Base-by-base conservation (phyloP, 2,329 filamentous ascomycete genomes). In the Neofusicoccum ribis region DNA sequence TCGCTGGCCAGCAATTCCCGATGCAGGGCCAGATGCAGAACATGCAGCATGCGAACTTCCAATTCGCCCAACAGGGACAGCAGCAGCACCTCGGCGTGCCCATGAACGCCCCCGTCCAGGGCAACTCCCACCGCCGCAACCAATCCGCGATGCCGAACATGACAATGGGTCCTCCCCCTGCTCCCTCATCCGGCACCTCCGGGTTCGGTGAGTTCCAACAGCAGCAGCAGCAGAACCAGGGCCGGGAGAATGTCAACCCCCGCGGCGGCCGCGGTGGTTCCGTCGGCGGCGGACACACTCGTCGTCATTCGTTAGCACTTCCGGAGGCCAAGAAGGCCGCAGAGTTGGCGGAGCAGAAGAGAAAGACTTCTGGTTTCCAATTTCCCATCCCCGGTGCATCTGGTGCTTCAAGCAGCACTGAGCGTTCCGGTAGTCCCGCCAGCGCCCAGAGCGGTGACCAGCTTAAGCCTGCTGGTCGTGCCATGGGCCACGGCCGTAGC, bases 251-350 rank as follows among this genome's bases (percentile, higher is more conserved):
- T 75, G 81, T 84, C 70, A 83, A 85, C 73, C 81, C 87, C 73
- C 88, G 91, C 70, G 51, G 62, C 12, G 90, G 92, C 72, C 89
- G 93, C 73, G 90, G 91, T 69, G 89, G 89, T 68, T 84, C 85
- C 63, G 84, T 87, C 67, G 89, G 85, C 67, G 72, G 74, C 72
- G 94, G 94, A 67, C 95, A 99, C 77, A 91, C 96, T 78, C 89
- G 95, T 75, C 90, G 95, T 79, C 95, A 99, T 81, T 99, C 95
- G 20, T 84, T 99, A 69, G 95, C 93, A 68, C 83, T 99, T 69
- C 92, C 93, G 43, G 95, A 99, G 79, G 95, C 95, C 58, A 98
- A 97, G 82, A 98, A 97, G 82, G 95, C 95, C 54, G 95, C 95
- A 65, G 95, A 99, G 78, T 81, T 97, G 69, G 95, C 95, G 56